Conservation (phyloP, 306 rosid genomes). For the Pterocarpus macrocarpus region DNA sequence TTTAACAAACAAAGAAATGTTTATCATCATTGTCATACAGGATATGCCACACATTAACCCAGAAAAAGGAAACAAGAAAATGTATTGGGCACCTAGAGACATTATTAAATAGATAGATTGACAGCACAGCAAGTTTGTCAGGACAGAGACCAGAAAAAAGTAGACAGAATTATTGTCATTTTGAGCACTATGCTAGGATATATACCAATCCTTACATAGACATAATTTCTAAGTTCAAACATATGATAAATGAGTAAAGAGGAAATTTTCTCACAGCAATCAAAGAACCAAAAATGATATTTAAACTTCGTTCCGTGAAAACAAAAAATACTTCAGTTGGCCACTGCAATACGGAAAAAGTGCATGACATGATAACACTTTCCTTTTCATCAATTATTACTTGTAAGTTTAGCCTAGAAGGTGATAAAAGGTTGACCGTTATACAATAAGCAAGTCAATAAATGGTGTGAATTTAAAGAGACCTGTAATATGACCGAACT, state of each 20-base stretch:
- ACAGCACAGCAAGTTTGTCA: constrained; percentile 16
- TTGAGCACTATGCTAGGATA: constrained; percentile 29
- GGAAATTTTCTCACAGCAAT: constrained; percentile 18
- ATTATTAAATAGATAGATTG: constrained; percentile 13
- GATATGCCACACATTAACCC: constrained; percentile 9
- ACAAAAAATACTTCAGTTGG: constrained; percentile 27
- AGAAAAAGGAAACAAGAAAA: constrained; percentile 27
- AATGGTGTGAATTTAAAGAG: constrained; percentile 43
- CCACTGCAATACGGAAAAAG: constrained; percentile 24
- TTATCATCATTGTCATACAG: neutral
- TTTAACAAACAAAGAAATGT: neutral
- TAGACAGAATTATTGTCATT: constrained; percentile 6
- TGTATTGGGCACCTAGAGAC: neutral
- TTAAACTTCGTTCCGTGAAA: constrained; percentile 3
- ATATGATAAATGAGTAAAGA: constrained; percentile 2
- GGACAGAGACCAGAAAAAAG: neutral
- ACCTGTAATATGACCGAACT: constrained; percentile 84
- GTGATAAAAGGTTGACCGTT: constrained; percentile 34
- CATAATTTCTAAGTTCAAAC: constrained; percentile 17
- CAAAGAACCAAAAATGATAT: constrained; percentile 3
- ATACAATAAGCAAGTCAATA: constrained; percentile 26
- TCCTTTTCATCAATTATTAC: constrained; percentile 17
- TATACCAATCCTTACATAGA: constrained; percentile 24
- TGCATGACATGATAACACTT: constrained; percentile 14
- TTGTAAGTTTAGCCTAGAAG: constrained; percentile 21